These are phyloP conservation scores for Epichloe brachyelytri DNA, from an alignment of 2,329 filamentous ascomycete genomes.

Conservation along the genomic window DNA sequence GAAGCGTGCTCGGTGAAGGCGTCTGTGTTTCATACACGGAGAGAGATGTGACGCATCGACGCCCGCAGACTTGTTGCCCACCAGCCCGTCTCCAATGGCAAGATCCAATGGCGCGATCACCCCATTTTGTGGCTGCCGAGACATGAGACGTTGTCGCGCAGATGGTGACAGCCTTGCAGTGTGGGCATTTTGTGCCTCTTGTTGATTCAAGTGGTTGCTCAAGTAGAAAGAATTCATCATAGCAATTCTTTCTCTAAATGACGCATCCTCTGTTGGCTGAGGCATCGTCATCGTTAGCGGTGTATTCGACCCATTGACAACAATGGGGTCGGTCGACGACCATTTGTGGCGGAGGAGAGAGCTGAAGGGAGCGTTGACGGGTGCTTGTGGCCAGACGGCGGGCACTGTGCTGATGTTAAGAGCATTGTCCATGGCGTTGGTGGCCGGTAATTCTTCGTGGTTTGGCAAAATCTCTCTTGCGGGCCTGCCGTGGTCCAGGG, in stretches of 20 bases:
- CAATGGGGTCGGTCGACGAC: slow-evolving; percentile 18
- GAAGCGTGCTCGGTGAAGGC: slow-evolving; percentile 50
- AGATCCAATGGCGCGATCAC: slow-evolving; percentile 44
- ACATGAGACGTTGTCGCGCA: slow-evolving; percentile 23
- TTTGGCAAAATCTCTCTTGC: neutral
- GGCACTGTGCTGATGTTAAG: slow-evolving; percentile 14
- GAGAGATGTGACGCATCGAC: slow-evolving; percentile 45
- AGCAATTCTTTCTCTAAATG: slow-evolving; percentile 29
- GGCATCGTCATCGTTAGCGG: slow-evolving; percentile 6
- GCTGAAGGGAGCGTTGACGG: slow-evolving; percentile 3
- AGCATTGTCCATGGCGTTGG: slow-evolving; percentile 14
- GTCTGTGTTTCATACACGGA: slow-evolving; percentile 60
- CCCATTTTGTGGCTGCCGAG: slow-evolving; percentile 32
- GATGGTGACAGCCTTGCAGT: slow-evolving; percentile 19
- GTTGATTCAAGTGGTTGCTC: slow-evolving; percentile 14
- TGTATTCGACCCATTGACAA: slow-evolving; percentile 23
- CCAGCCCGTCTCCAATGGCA: slow-evolving; percentile 32
- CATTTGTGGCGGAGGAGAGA: slow-evolving; percentile 7
- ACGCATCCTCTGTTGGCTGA: slow-evolving; percentile 22
- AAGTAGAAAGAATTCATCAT: slow-evolving; percentile 24
- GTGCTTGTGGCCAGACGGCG: neutral
- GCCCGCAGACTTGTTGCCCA: slow-evolving; percentile 19
- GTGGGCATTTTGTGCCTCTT: slow-evolving; percentile 18
- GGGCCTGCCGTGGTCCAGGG: slow-evolving; percentile 10
- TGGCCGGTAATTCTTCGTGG: slow-evolving; percentile 11